Percentiles rank a stretch among this genome's conserved stretches.
These are phyloP conservation scores for Solanum pinnatisectum DNA, from an alignment of 257 asterid species.

Conservation along the genomic window DNA sequence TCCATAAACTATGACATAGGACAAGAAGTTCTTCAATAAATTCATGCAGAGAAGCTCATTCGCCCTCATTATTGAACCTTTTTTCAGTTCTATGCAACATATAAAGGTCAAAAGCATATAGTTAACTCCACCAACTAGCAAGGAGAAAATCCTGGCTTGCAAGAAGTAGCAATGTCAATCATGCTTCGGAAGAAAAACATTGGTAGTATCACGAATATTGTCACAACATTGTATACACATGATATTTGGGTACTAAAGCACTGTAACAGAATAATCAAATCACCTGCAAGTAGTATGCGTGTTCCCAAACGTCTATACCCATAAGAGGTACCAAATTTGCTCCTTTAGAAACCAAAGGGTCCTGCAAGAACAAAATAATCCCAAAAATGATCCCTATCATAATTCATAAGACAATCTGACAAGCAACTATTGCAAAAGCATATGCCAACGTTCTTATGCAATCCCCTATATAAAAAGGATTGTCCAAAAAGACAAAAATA, in stretches of 20 bases:
- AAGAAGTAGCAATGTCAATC: not conserved
- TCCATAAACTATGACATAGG: not conserved
- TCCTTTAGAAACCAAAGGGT: slow-evolving; percentile 68
- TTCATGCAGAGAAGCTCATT: not conserved
- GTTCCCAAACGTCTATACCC: slow-evolving; percentile 85
- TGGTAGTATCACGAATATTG: not conserved
- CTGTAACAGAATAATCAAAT: not conserved
- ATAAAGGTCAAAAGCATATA: not conserved
- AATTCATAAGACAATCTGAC: not conserved
- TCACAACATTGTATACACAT: not conserved
- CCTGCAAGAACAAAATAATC: slow-evolving; percentile 28
- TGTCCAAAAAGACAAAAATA: not conserved
- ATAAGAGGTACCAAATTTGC: slow-evolving; percentile 57
- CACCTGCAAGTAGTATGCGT: slow-evolving; percentile 85
- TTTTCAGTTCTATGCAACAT: not conserved
- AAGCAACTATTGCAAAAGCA: not conserved
- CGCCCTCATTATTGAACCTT: not conserved
- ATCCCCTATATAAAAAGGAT: not conserved
- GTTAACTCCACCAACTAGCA: not conserved
- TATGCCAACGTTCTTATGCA: not conserved
- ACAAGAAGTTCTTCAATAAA: not conserved
- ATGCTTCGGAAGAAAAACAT: not conserved
- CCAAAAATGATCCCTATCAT: not conserved
- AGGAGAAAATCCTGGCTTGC: not conserved
- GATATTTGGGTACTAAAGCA: not conserved